Evolutionary conservation across 768 basidiomycete genomes (phyloP).

Genomic region (Russula sp.): DNA sequence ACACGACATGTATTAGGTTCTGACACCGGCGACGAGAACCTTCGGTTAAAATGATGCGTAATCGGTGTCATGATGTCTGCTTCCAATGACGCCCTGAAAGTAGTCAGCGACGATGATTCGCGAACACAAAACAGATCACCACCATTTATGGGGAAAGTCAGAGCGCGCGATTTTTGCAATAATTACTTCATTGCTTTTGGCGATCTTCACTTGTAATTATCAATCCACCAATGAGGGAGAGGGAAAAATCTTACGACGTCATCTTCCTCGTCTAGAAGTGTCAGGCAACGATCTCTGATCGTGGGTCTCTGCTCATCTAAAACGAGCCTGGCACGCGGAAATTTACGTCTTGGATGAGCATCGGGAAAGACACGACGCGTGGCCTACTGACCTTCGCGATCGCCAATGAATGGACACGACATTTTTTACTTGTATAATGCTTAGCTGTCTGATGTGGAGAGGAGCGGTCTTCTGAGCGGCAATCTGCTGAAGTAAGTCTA

Average conservation of each 20-base stretch:
- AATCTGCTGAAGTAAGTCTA: constrained; percentile 66
- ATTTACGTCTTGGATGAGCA: not conserved
- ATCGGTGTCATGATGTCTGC: constrained; percentile 50
- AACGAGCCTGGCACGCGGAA: constrained; percentile 46
- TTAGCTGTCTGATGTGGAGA: constrained; percentile 64
- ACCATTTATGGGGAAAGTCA: constrained; percentile 76
- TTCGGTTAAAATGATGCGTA: constrained; percentile 44
- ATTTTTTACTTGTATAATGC: constrained; percentile 89
- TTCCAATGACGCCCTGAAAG: constrained; percentile 54
- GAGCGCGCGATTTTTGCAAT: constrained; percentile 70
- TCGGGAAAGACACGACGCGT: not conserved
- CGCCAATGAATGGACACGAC: constrained; percentile 68
- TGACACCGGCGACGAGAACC: constrained; percentile 35
- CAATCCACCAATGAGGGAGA: constrained; percentile 11
- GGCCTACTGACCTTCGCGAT: constrained; percentile 57
- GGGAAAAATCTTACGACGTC: constrained; percentile 50
- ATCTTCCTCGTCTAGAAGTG: constrained; percentile 71
- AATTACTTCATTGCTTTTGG: constrained; percentile 69
- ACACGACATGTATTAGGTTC: constrained; percentile 43
- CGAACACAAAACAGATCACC: constrained; percentile 19
- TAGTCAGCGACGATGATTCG: not conserved
- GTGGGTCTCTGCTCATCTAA: constrained; percentile 57
- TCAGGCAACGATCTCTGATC: constrained; percentile 61
- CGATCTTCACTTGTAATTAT: constrained; percentile 46
- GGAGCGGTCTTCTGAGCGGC: constrained; percentile 57